Base-by-base conservation (phyloP, 1,284 basidiomycete genomes). In the Tranzscheliella williamsii region DNA sequence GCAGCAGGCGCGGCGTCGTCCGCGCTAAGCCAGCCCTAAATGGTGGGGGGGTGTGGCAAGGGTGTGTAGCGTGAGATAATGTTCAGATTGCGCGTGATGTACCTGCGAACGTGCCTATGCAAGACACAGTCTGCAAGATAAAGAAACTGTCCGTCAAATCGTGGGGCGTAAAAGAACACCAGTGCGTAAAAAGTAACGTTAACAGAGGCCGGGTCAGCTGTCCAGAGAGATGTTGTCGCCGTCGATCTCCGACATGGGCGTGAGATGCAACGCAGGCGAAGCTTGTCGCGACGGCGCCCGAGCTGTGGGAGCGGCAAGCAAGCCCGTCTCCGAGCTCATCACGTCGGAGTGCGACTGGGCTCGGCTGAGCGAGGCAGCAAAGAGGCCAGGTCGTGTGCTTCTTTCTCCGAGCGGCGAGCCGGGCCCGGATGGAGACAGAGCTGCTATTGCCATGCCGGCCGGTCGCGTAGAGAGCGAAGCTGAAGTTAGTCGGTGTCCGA, bases 401-500 rank as follows among this genome's bases (percentile, higher is more conserved):
- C 58, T 46, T 27, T 62, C 58, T 15, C 60, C 49, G 2, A 57
- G 38, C 13, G 60, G 60, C 30, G 60, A 55, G 26, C 52, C 40
- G n/a, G 48, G 43, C n/a, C 47, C 52, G 5, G 43, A 37, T 6
- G 58, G 51, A 16, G 58, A 48, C 3, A 62, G 23, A 5, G 34
- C 23, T 16, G 51, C 39, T 13, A 38, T 20, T 16, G 21, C 47
- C 27, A 47, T 42, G 29, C 48, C 45, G 5, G 52, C 47, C 4
- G 58, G 44, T 18, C 57, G 37, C 15, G 52, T 53, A 34, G 53
- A 38, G 5, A 48, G 45, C 3, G 60, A 47, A 4, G 54, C 60
- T 21, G 45, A 53, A n/a, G 60, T 57, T 22, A 63, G 50, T 18
- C 60, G 60, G 24, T 63, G 61, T 15, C 62, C 62, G 15, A 65